These are phyloP conservation scores for Suillus alpinus DNA, from an alignment of 768 basidiomycete genomes.

Conservation along the genomic window DNA sequence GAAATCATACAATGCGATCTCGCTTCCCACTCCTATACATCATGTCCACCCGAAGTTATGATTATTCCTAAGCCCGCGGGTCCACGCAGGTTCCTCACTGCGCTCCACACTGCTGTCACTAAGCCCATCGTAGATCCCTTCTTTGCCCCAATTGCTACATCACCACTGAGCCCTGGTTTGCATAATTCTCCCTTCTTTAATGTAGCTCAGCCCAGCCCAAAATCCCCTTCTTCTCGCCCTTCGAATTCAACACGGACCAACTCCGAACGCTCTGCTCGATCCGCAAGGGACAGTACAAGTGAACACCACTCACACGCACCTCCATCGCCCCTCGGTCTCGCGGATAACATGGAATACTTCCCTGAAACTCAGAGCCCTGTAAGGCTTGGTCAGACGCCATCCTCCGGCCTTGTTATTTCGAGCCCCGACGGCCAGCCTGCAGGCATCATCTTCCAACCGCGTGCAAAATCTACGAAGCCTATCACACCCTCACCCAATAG, in stretches of 20 bases:
- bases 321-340: constrained; percentile 68
- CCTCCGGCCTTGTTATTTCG: constrained; percentile 86
- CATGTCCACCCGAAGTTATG: constrained; percentile 81
- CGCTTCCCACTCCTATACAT: constrained; percentile 47
- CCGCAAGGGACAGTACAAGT: constrained; percentile 43
- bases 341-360: constrained; percentile 70
- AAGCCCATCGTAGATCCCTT: constrained; percentile 88
- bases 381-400: constrained; percentile 70
- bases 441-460: constrained; percentile 95
- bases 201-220: constrained; percentile 31
- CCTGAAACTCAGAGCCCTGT: constrained; percentile 53
- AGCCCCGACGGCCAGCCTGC: constrained; percentile 90
- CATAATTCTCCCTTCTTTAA: constrained; percentile 46
- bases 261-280: constrained; percentile 62
- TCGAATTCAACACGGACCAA: constrained; percentile 48
- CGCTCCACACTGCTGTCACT: constrained; percentile 85
- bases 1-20: constrained; percentile 70
- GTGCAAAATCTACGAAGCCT: constrained; percentile 38
- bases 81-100: constrained; percentile 88
- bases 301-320: constrained; percentile 44
- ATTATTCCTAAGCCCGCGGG: constrained; percentile 97
- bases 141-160: constrained; percentile 93
- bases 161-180: constrained; percentile 75
- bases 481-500: constrained; percentile 32
- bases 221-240: constrained; percentile 43